phyloP scores from a whole-genome alignment of 192 early-diverging fungal species.

The Entophlyctis luteolus region DNA sequence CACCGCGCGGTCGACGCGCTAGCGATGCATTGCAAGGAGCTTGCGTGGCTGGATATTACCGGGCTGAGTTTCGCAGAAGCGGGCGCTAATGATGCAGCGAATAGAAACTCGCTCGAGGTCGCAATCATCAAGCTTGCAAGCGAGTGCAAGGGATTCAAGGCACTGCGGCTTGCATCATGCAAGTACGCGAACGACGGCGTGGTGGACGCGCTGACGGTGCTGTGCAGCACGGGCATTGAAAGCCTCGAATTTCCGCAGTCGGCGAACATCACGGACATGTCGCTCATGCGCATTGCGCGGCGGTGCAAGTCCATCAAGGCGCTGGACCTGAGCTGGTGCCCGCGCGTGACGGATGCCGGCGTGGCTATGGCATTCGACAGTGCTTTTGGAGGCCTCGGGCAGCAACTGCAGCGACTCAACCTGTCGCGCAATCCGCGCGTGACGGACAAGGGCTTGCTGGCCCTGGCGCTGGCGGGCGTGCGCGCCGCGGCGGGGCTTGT shows the following conservation, averaged over 20 bases:
- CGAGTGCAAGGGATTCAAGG: constrained; percentile 15
- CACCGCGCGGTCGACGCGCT: not conserved
- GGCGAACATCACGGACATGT: constrained; percentile 13
- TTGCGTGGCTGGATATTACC: not conserved
- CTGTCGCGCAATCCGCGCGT: not conserved
- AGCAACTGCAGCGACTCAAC: too few species aligned
- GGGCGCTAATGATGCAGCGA: not conserved
- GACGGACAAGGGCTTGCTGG: constrained; percentile 3
- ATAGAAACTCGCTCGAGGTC: not conserved
- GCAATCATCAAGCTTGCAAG: constrained; percentile 8
- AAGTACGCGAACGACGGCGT: constrained; percentile 10
- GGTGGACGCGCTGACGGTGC: not conserved
- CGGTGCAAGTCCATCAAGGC: constrained; percentile 12
- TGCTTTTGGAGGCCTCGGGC: too few species aligned
- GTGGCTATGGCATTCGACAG: too few species aligned
- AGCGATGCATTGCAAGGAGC: constrained; percentile 2
- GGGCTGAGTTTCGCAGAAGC: not conserved
- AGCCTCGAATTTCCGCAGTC: constrained; percentile 14
- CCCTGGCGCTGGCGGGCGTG: too few species aligned
- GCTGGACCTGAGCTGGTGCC: constrained; percentile 8
- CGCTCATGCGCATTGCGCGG: constrained; percentile 3
- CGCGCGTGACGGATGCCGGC: not conserved
- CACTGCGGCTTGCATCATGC: constrained; percentile 8
- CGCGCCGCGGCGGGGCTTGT: not conserved
- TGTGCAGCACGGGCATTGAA: constrained; percentile 10